These are phyloP conservation scores for Suillus clintonianus DNA, from an alignment of 768 basidiomycete genomes.

Conservation along the genomic window DNA sequence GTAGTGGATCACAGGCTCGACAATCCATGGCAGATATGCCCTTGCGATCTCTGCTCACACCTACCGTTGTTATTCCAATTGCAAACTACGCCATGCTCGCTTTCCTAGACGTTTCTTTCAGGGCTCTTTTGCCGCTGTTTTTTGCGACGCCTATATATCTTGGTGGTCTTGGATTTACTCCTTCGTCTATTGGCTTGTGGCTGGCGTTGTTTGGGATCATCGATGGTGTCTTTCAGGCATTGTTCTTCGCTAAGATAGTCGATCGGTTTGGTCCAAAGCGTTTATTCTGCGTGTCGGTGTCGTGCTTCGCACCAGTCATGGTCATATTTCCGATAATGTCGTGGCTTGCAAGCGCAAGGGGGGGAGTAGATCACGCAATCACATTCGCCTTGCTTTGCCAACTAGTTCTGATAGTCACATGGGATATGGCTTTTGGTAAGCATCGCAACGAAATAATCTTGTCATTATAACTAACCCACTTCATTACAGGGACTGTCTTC, in stretches of 20 bases:
- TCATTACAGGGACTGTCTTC: constrained; percentile 49
- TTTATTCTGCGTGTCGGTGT: constrained; percentile 41
- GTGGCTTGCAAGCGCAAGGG: constrained; percentile 32
- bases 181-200: constrained; percentile 41
- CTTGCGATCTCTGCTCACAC: constrained; percentile 30
- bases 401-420: constrained; percentile 26
- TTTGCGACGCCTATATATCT: constrained; percentile 42
- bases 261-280: constrained; percentile 42
- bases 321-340: constrained; percentile 49
- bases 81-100: constrained; percentile 43
- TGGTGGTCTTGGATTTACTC: constrained; percentile 45
- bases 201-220: constrained; percentile 39
- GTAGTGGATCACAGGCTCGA: background rate
- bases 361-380: constrained; percentile 34
- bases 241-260: constrained; percentile 43
- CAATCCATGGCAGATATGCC: constrained; percentile 25
- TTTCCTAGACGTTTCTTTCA: constrained; percentile 43
- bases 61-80: constrained; percentile 41
- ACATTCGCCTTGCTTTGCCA: constrained; percentile 38
- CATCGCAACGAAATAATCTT: background rate
- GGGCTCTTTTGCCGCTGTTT: constrained; percentile 48
- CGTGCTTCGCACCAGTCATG: constrained; percentile 40
- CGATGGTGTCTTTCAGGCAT: constrained; percentile 40
- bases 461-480: constrained; percentile 2
- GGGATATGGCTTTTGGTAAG: constrained; percentile 47